phyloP scores from a whole-genome alignment of 495 filamentous ascomycete genomes.

The Aspergillus bridgeri region DNA sequence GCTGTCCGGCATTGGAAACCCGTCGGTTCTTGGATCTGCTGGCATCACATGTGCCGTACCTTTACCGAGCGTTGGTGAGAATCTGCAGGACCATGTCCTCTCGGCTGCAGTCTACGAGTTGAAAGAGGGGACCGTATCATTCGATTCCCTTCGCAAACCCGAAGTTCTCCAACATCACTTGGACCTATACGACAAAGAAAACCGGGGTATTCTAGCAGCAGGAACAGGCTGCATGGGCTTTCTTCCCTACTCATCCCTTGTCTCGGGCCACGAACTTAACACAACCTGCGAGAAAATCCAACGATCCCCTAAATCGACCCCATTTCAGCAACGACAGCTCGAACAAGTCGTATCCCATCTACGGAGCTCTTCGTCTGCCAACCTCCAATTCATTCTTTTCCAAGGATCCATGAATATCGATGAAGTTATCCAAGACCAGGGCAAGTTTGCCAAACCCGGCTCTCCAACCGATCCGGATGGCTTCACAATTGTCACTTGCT shows the following conservation, averaged over 20 bases:
- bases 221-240: conserved; percentile 24
- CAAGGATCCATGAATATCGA: conserved; percentile 13
- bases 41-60: conserved; percentile 38
- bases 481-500: conserved; percentile 17
- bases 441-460: conserved; percentile 9
- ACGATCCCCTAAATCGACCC: conserved; percentile 13
- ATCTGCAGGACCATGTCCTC: conserved; percentile 45
- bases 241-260: conserved; percentile 18
- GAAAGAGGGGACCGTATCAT: conserved; percentile 30
- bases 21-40: conserved; percentile 19
- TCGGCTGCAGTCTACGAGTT: conserved; percentile 22
- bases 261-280: conserved; percentile 22
- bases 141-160: conserved; percentile 31
- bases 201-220: conserved; percentile 15
- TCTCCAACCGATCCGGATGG: conserved; percentile 14
- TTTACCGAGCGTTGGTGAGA: conserved; percentile 41
- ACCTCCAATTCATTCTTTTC: conserved; percentile 23
- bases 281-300: conserved; percentile 20
- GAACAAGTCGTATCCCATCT: conserved; percentile 24
- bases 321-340: conserved; percentile 26
- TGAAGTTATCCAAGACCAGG: conserved; percentile 20
- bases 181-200: conserved; percentile 19
- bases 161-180: conserved; percentile 21
- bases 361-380: conserved; percentile 22
- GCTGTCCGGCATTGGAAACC: conserved; percentile 53